These are phyloP conservation scores for Geum urbanum DNA, from an alignment of 306 rosid genomes.

Conservation along the genomic window DNA sequence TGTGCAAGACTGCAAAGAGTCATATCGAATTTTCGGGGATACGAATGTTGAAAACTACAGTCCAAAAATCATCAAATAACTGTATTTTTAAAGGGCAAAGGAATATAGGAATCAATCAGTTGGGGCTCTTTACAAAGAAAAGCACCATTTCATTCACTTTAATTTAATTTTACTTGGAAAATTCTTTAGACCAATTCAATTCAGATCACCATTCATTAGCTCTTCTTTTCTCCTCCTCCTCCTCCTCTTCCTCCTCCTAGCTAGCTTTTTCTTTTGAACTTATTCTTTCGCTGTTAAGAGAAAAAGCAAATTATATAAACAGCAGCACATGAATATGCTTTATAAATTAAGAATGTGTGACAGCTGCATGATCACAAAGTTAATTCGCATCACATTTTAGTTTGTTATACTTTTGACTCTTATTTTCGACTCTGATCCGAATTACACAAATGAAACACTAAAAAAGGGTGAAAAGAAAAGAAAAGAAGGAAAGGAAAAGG, in stretches of 20 bases:
- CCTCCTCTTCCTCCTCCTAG: not conserved
- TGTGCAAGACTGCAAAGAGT: constrained; percentile 29
- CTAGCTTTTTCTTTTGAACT: constrained; percentile 43
- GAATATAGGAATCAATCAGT: constrained; percentile 63
- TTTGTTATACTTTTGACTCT: not conserved
- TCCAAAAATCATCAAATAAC: constrained; percentile 30
- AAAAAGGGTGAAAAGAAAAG: too few species aligned
- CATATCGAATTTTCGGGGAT: constrained; percentile 55
- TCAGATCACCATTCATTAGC: constrained; percentile 18
- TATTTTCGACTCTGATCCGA: not conserved
- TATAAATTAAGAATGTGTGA: constrained; percentile 17
- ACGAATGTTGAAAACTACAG: constrained; percentile 67
- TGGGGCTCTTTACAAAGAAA: constrained; percentile 29
- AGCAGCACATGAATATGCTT: constrained; percentile 31
- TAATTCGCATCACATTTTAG: not conserved
- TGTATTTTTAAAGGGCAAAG: constrained; percentile 20
- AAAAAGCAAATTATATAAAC: constrained; percentile 22
- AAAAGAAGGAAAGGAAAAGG: not conserved
- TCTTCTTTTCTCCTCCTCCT: constrained; percentile 13
- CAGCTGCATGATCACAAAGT: constrained; percentile 1
- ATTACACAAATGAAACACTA: not conserved
- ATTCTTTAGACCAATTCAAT: constrained; percentile 24
- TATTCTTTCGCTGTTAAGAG: constrained; percentile 35
- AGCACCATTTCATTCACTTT: constrained; percentile 33
- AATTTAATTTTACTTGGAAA: constrained; percentile 25